These are phyloP conservation scores for Metarhizium rileyi DNA, from an alignment of 2,329 filamentous ascomycete species.

Conservation along the genomic window DNA sequence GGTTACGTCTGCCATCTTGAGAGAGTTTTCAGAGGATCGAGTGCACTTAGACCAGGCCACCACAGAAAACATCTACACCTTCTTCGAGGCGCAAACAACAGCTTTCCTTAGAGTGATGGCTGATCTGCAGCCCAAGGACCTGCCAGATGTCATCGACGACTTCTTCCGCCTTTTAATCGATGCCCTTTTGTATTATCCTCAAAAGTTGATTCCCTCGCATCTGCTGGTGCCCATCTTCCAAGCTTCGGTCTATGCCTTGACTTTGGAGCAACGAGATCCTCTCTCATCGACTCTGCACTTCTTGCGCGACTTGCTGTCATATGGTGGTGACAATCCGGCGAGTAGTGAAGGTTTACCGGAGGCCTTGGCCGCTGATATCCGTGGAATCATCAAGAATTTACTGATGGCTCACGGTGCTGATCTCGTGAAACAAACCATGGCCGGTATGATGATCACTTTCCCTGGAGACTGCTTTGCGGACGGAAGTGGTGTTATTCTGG, in stretches of 20 bases:
- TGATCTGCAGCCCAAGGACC: conserved; percentile 62
- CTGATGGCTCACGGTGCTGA: conserved; percentile 61
- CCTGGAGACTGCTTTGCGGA: conserved; percentile 93
- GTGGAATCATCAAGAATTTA: conserved; percentile 62
- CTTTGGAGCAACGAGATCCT: conserved; percentile 83
- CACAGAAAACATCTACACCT: conserved; percentile 79
- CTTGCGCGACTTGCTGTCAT: conserved; percentile 80
- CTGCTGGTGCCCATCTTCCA: conserved; percentile 78
- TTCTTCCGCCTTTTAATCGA: conserved; percentile 93
- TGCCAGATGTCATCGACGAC: conserved; percentile 83
- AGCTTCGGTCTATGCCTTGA: conserved; percentile 76
- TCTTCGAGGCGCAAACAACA: conserved; percentile 88
- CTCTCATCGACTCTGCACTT: conserved; percentile 89
- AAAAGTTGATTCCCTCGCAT: conserved; percentile 68
- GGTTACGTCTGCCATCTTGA: conserved; percentile 89
- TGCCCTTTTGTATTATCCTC: conserved; percentile 84
- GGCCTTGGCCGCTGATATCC: conserved; percentile 58
- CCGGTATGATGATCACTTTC: conserved; percentile 99
- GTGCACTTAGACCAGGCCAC: conserved; percentile 77
- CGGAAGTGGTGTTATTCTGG: conserved; percentile 83
- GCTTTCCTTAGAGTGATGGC: conserved; percentile 85
- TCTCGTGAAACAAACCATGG: conserved; percentile 80
- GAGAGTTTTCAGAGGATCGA: conserved; percentile 87
- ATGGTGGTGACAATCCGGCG: conserved; percentile 67
- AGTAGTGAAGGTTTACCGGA: conserved; percentile 47